Conservation (phyloP, 2,329 filamentous ascomycete genomes). For the Colletotrichum musae region DNA sequence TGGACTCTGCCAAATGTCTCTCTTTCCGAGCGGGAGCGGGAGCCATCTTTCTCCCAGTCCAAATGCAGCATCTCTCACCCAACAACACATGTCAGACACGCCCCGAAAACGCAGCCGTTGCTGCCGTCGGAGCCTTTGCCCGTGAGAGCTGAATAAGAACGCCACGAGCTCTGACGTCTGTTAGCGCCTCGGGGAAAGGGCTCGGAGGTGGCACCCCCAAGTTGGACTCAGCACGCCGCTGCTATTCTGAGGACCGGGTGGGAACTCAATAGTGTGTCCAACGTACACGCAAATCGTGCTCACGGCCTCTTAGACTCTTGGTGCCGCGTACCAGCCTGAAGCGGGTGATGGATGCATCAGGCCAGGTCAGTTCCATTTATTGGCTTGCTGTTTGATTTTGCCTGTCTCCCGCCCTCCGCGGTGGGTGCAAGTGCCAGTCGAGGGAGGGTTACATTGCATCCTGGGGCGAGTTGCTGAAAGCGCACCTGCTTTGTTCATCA, state of each 20-base stretch:
- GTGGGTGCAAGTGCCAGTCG: constrained; percentile 12
- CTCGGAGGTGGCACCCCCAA: constrained; percentile 8
- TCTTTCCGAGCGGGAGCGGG: not conserved
- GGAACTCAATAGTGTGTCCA: not conserved
- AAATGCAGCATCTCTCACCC: constrained; percentile 15
- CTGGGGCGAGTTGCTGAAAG: constrained; percentile 11
- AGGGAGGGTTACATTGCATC: constrained; percentile 28
- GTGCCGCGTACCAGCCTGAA: constrained; percentile 19
- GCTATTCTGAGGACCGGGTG: constrained; percentile 19
- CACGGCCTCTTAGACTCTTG: not conserved
- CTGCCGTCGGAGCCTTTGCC: constrained; percentile 12
- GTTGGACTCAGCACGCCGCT: constrained; percentile 7
- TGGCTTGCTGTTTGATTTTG: constrained; percentile 10
- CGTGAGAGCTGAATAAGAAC: not conserved
- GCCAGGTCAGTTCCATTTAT: constrained; percentile 14
- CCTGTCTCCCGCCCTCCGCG: constrained; percentile 15
- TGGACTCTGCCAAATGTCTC: constrained; percentile 9
- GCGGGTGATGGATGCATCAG: constrained; percentile 13
- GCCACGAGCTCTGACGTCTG: constrained; percentile 1
- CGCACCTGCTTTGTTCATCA: constrained; percentile 17
- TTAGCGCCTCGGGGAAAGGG: constrained; percentile 1
- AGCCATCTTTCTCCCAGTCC: constrained; percentile 4
- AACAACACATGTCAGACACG: constrained; percentile 11
- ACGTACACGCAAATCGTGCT: not conserved
- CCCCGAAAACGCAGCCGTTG: constrained; percentile 23